Percentiles rank a stretch among this genome's conserved stretches.
Conservation (phyloP, 768 basidiomycete species). For the Infundibulicybe gibba region DNA sequence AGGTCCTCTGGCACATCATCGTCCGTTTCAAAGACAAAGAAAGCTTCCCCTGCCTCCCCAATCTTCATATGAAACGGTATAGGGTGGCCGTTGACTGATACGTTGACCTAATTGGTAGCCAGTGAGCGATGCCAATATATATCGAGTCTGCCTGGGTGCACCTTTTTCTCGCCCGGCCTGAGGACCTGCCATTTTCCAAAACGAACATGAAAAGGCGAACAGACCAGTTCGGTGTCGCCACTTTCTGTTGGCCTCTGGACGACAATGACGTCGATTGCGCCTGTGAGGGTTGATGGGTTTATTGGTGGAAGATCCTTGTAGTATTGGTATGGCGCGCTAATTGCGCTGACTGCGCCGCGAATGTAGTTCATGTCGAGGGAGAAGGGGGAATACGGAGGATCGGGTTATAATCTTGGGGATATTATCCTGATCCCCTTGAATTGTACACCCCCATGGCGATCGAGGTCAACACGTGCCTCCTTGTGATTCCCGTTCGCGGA, state of each 20-base stretch:
- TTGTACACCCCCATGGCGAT: too few species aligned
- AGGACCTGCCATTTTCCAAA: conserved; percentile 98
- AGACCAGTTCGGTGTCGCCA: conserved; percentile 69
- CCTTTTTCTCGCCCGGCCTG: conserved; percentile 91
- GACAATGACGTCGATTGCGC: conserved; percentile 99
- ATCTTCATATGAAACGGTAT: conserved; percentile 98
- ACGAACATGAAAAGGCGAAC: conserved; percentile 95
- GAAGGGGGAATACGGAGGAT: conserved; percentile 11
- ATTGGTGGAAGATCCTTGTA: conserved; percentile 83
- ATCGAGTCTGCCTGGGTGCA: conserved; percentile 18
- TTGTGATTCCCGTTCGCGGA: too few species aligned
- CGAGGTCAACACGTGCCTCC: too few species aligned
- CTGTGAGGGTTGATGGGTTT: conserved; percentile 95
- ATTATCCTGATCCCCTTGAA: neutral
- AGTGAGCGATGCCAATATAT: neutral
- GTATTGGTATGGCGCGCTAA: conserved; percentile 85
- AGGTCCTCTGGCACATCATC: conserved; percentile 91
- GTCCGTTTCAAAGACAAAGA: conserved; percentile 97
- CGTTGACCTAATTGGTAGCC: conserved; percentile 69
- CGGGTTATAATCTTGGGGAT: conserved; percentile 7
- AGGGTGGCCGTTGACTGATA: conserved; percentile 79
- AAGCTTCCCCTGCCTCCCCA: conserved; percentile 97
- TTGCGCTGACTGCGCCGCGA: conserved; percentile 80
- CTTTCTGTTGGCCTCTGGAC: conserved; percentile 68
- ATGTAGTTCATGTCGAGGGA: conserved; percentile 73